phyloP scores from a whole-genome alignment of 2,329 filamentous ascomycete species.

The Ophiocordyceps camponoti-leonardi region DNA sequence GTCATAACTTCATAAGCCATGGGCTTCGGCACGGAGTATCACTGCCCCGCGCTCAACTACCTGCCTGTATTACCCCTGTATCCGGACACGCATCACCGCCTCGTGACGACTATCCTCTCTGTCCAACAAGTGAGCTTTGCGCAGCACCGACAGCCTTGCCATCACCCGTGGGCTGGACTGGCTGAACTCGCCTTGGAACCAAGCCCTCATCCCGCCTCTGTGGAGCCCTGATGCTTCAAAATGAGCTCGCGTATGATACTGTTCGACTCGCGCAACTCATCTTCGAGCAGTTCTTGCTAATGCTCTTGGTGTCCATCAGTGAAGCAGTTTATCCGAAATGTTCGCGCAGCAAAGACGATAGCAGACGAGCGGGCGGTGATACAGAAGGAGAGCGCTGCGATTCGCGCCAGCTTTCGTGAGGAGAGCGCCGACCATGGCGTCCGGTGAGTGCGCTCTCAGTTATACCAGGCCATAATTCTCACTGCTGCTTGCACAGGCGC shows the following conservation, averaged over 20 bases:
- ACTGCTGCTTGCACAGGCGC: conserved; percentile 36
- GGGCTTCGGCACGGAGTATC: background rate
- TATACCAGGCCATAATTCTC: background rate
- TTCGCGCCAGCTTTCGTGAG: conserved; percentile 92
- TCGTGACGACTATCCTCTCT: background rate
- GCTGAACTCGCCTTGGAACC: background rate
- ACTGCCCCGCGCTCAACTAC: background rate
- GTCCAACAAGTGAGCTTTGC: background rate
- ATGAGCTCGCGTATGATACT: conserved; percentile 22
- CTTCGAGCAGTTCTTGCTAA: background rate
- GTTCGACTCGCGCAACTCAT: background rate
- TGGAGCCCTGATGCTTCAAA: background rate
- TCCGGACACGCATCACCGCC: background rate
- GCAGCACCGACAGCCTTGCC: background rate
- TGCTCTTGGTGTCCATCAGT: conserved; percentile 34
- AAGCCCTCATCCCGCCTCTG: background rate
- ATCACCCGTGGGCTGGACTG: background rate
- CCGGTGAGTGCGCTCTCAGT: conserved; percentile 38
- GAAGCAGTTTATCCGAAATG: conserved; percentile 99
- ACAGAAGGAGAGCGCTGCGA: conserved; percentile 96
- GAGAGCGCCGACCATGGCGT: conserved; percentile 86
- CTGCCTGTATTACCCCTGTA: background rate
- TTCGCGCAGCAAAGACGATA: conserved; percentile 95
- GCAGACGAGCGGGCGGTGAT: conserved; percentile 97
- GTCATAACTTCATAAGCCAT: too few species aligned